Percentiles rank a stretch among this genome's conserved stretches.
These are phyloP conservation scores for Conoideocrella luteorostrata DNA, from an alignment of 2,329 filamentous ascomycete genomes.

Conservation along the genomic window DNA sequence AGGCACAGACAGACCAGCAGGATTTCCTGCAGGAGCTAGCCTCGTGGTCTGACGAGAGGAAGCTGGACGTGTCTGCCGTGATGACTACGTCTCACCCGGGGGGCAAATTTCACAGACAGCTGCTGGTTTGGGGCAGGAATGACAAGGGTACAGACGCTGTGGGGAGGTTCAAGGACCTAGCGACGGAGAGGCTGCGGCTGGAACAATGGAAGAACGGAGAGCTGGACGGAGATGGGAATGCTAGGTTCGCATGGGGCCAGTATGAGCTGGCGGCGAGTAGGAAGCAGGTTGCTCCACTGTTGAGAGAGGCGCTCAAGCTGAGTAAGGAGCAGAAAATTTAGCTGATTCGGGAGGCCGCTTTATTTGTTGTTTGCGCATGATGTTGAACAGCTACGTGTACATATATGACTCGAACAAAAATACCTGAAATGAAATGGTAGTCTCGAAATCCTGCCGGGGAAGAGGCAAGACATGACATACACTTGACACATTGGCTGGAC, in stretches of 20 bases:
- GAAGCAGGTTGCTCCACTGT: conserved; percentile 63
- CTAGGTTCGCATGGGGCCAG: conserved; percentile 62
- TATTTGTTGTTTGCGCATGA: too few relatives aligned
- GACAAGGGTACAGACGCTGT: conserved; percentile 42
- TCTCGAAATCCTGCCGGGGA: too few relatives aligned
- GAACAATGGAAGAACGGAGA: conserved; percentile 44
- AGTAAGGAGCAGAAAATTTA: background rate
- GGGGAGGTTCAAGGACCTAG: conserved; percentile 44
- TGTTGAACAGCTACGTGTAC: too few relatives aligned
- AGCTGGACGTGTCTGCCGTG: conserved; percentile 56
- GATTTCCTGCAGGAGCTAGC: conserved; percentile 43
- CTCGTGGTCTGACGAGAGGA: conserved; percentile 48
- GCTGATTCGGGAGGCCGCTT: too few relatives aligned
- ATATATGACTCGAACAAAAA: too few relatives aligned
- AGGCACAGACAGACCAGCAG: conserved; percentile 39
- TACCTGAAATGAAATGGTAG: too few relatives aligned
- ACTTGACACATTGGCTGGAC: too few relatives aligned
- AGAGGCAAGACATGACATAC: too few relatives aligned
- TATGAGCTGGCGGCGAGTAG: conserved; percentile 52
- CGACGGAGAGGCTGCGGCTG: conserved; percentile 46
- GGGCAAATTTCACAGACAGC: conserved; percentile 56
- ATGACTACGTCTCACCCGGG: conserved; percentile 60
- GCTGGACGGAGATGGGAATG: conserved; percentile 37
- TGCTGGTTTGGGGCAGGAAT: conserved; percentile 59
- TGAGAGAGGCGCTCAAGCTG: conserved; percentile 49